phyloP scores from a whole-genome alignment of 2,329 filamentous ascomycete genomes.

The Epichloe festucae region DNA sequence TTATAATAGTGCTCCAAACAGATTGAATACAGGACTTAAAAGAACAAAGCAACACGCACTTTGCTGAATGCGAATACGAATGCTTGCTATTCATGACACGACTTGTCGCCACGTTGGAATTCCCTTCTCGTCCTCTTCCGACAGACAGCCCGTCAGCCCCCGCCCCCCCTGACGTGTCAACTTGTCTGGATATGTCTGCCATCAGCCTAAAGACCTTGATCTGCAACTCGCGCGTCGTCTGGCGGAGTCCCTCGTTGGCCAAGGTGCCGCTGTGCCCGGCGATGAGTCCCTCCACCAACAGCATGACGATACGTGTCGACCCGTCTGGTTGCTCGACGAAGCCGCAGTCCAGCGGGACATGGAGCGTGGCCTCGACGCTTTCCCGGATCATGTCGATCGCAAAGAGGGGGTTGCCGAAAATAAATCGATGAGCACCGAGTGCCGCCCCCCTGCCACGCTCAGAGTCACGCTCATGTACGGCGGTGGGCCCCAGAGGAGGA shows the following conservation, averaged over 20 bases:
- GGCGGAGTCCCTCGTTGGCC: neutral
- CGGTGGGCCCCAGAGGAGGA: neutral
- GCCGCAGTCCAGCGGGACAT: conserved; percentile 1
- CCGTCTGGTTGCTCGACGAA: conserved; percentile 1
- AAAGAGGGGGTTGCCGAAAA: conserved; percentile 1
- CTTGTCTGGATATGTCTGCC: neutral
- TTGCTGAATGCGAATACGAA: no score
- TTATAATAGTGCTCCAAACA: no score
- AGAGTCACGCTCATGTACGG: neutral
- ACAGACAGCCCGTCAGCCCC: no score
- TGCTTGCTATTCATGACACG: no score
- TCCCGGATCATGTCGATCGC: conserved; percentile 1
- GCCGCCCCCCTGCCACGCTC: neutral
- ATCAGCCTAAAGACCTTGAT: neutral
- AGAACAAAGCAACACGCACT: no score
- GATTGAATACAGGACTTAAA: no score
- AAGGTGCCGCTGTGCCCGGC: neutral
- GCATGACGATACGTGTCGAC: neutral
- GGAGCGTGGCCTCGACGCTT: neutral
- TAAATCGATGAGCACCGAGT: neutral
- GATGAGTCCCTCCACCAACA: neutral
- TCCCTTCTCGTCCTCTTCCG: no score
- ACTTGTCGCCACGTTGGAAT: no score
- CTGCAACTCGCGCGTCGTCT: neutral
- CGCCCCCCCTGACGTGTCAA: neutral